These are phyloP conservation scores for Paramecium tetraurelia DNA, from an alignment of 73 alveolate genomes.

Conservation along the genomic window DNA sequence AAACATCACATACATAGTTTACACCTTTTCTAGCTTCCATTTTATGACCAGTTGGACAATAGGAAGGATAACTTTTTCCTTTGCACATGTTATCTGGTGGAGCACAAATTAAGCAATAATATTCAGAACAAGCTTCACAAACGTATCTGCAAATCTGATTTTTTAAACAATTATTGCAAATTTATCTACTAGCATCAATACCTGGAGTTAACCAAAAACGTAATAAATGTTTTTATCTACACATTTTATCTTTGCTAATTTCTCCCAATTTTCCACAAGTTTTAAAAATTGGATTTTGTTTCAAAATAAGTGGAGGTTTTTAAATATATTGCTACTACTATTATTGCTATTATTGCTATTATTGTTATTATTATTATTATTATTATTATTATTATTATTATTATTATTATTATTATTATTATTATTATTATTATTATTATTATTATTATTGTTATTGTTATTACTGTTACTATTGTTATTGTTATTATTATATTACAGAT, in stretches of 20 bases:
- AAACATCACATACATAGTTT: background rate
- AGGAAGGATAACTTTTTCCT: background rate
- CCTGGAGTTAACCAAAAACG: constrained; percentile 36
- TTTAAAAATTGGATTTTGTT: background rate
- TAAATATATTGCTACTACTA: background rate
- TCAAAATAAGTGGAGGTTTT: background rate
- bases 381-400: background rate
- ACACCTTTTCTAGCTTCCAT: background rate
- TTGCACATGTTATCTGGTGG: constrained; percentile 18
- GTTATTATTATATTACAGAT: background rate
- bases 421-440: background rate
- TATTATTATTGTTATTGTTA: background rate
- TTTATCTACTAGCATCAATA: background rate
- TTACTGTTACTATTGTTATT: background rate
- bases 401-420: background rate
- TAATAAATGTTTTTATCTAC: background rate
- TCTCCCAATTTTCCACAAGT: background rate
- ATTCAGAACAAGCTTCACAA: background rate
- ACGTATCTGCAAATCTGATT: constrained; percentile 17
- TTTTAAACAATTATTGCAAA: background rate
- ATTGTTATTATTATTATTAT: background rate
- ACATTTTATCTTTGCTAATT: background rate
- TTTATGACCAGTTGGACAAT: constrained; percentile 42
- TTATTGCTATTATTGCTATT: background rate
- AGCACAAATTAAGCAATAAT: constrained; percentile 37